Evolutionary conservation across 305 asterid genomes (phyloP), one percentile per base, ranked within the genome.

Genomic region (Petunia hybrid): DNA sequence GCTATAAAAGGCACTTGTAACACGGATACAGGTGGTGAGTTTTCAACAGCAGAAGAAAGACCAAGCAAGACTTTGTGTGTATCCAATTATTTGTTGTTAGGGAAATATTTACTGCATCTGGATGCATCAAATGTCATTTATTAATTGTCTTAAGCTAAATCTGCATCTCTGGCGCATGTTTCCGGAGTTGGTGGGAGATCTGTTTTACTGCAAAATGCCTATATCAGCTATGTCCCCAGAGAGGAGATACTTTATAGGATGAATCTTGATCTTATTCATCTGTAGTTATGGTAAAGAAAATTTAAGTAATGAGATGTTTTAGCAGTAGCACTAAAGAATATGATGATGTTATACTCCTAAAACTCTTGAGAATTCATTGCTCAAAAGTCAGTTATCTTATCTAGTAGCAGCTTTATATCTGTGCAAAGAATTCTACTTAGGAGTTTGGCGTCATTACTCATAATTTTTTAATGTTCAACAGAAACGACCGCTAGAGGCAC

Each of bases 401-500:
- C 13, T 59, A 36, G 36, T 51, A 56, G 35, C 35, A 56, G 62
- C 62, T 61, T 10, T 62, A 35, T 8, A 31, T 8, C n/a, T 62
- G 68, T 3, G 36, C 6, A 66, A 6, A 66, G 4, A 66, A 41
- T 10, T 66, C 9, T 40, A 1, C 6, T 14, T 66, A 3, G 36
- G 12, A 14, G 31, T 40, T 40, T 22, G 16, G 10, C 4, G 1
- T 1, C 0, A 2, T 69, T 68, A 42, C 4, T 70, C 36, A 7
- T 51, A 41, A 22, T 8, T 59, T 73, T n/a, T 60, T 48, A 70
- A 70, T 70, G 41, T 5, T 70, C 69, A 66, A 81, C 92, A 91
- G 95, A 88, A 12, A 93, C 92, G 42, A 83, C 83, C 8, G 89
- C 88, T 73, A 83, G 82, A 75, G 94, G 89, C 76, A 93, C 90